phyloP scores from a whole-genome alignment of 805 yeast species.

The Lachancea fermentati region DNA sequence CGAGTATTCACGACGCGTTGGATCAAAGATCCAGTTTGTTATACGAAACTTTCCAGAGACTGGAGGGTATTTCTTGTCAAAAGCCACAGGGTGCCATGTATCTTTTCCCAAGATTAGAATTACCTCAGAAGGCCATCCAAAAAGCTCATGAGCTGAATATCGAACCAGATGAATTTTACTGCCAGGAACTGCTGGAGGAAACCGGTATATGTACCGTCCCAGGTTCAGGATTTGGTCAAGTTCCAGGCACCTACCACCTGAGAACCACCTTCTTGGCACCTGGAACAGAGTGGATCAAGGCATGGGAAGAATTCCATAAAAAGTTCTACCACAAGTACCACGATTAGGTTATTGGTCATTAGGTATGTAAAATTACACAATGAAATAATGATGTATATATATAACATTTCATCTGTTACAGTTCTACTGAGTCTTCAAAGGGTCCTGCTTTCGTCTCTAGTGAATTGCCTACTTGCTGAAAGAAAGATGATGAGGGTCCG shows the following conservation, averaged over 20 bases:
- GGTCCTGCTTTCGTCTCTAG: not conserved
- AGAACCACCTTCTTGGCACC: slow-evolving; percentile 97
- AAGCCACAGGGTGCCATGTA: slow-evolving; percentile 98
- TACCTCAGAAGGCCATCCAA: slow-evolving; percentile 58
- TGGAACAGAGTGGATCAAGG: slow-evolving; percentile 80
- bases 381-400: too few species aligned
- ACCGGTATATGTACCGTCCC: slow-evolving; percentile 98
- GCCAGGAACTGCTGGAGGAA: slow-evolving; percentile 70
- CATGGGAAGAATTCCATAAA: slow-evolving; percentile 75
- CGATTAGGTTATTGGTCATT: slow-evolving; percentile 13
- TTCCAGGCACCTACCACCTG: slow-evolving; percentile 80
- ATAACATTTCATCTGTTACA: slow-evolving; percentile 1
- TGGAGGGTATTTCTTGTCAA: slow-evolving; percentile 84
- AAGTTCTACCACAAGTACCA: slow-evolving; percentile 57
- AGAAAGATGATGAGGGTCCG: slow-evolving; percentile 1
- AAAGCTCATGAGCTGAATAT: slow-evolving; percentile 52
- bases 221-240: slow-evolving; percentile 96
- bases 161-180: slow-evolving; percentile 83
- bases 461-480: not conserved
- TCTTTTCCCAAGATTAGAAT: slow-evolving; percentile 72
- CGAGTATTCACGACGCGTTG: slow-evolving; percentile 56
- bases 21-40: slow-evolving; percentile 56
- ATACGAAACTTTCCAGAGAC: slow-evolving; percentile 61
- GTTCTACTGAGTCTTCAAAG: slow-evolving; percentile 3
- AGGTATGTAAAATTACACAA: not conserved